Conservation (phyloP, 2,329 filamentous ascomycete species). For the Ceratocystis colombiana region DNA sequence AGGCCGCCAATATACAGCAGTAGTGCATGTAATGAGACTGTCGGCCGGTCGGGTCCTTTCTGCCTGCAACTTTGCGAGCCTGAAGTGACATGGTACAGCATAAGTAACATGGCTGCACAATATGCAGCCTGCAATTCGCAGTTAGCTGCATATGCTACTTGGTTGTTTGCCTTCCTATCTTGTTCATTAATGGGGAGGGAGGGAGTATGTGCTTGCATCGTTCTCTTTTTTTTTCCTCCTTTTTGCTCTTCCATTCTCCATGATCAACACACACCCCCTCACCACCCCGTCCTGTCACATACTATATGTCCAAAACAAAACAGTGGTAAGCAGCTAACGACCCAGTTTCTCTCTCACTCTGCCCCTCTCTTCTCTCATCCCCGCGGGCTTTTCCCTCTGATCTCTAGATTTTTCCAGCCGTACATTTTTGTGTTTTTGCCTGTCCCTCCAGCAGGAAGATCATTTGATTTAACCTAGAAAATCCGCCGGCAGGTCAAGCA, state of each 20-base stretch:
- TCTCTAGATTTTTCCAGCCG: background rate
- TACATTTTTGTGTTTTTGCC: background rate
- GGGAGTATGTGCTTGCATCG: background rate
- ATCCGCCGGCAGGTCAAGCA: background rate
- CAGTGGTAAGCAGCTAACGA: slow-evolving; percentile 1
- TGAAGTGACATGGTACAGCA: background rate
- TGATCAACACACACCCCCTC: slow-evolving; percentile 10
- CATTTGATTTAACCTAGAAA: background rate
- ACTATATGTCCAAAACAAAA: slow-evolving; percentile 9
- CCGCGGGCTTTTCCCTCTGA: background rate
- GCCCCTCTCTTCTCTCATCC: slow-evolving; percentile 6
- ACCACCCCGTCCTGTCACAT: background rate
- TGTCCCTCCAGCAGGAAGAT: background rate
- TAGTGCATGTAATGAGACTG: slow-evolving; percentile 6
- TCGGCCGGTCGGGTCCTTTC: background rate
- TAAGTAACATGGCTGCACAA: slow-evolving; percentile 1
- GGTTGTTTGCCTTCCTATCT: background rate
- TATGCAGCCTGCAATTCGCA: slow-evolving; percentile 1
- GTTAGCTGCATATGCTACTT: slow-evolving; percentile 5
- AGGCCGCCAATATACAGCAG: slow-evolving; percentile 1
- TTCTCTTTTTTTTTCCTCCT: background rate
- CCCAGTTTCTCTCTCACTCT: slow-evolving; percentile 9
- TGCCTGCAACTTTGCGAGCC: background rate
- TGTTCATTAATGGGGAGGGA: background rate
- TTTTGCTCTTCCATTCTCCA: slow-evolving; percentile 2